Conservation (phyloP, 2,329 filamentous ascomycete genomes). For the Fusarium udum region DNA sequence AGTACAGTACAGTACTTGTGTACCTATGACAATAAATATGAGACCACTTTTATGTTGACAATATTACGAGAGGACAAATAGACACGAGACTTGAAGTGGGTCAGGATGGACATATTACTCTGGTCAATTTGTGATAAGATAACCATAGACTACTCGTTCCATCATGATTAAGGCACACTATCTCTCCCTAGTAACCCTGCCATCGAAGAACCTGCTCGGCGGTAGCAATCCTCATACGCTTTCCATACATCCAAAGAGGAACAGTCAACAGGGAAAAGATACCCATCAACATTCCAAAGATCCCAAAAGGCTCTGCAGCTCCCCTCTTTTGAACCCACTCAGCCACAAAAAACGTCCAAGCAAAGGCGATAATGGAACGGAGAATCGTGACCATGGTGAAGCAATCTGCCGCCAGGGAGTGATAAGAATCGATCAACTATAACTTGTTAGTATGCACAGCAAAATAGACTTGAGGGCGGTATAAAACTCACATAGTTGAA, state of each 20-base stretch:
- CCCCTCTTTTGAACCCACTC: constrained; percentile 57
- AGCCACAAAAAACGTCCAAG: constrained; percentile 64
- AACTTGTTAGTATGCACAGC: background rate
- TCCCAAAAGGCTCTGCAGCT: constrained; percentile 59
- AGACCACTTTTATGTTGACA: background rate
- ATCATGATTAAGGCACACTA: background rate
- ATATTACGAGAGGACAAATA: background rate
- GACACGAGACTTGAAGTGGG: background rate
- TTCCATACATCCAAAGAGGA: constrained; percentile 49
- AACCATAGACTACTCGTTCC: background rate
- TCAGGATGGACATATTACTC: background rate
- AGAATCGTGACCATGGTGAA: constrained; percentile 63
- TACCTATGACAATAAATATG: background rate
- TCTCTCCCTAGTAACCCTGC: constrained; percentile 1
- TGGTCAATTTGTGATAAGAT: background rate
- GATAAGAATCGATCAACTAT: constrained; percentile 62
- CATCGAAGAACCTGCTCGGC: constrained; percentile 10
- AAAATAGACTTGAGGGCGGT: rapidly evolving
- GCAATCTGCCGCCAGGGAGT: constrained; percentile 58
- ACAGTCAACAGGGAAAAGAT: constrained; percentile 52
- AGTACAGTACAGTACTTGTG: background rate
- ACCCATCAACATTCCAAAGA: constrained; percentile 41
- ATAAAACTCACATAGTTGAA: constrained; percentile 50
- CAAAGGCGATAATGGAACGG: constrained; percentile 60
- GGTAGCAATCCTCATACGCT: constrained; percentile 51